Evolutionary conservation across 2,329 filamentous ascomycete genomes (phyloP), one percentile per base, ranked within the genome.

Genomic region (Phialemonium atrogriseum): DNA sequence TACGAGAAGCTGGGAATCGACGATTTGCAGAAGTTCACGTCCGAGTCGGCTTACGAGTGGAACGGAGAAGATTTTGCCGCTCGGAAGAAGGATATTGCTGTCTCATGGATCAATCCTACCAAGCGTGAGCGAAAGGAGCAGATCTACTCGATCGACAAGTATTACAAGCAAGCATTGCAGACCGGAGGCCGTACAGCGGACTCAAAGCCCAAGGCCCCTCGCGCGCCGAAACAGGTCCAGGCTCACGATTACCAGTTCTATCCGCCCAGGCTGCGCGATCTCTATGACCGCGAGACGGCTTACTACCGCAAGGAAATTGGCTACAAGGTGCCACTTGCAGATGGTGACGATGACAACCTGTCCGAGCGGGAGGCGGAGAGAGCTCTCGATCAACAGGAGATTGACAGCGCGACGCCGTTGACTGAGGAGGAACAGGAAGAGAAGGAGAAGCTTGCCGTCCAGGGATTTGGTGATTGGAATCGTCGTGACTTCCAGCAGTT

Each of bases 211-310:
- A 94, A 94, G 60, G 85, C 91, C 13, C 93, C 91, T n/a, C 79
- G 88, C 34, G 86, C 91, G 8, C 91, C 91, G 1, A 94, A 93
- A 60, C 91, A 98, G 54, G 77, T 94, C 32, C 67, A 78, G 4
- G 83, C 94, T 24, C 88, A 96, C 49, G 91, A 98, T 56, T 96
- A 94, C 56, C 91, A 98, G 50, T 98, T 98, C 63, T 98, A 94
- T 56, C 88, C 89, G 1, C 68, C 79, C 0, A 73, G 80, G 26
- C 74, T 98, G 8, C 76, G 80, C 17, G 87, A 95, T 46, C 70
- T 98, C 7, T 91, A 98, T 54, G 91, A 98, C 42, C 85, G 89
- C 48, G 91, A 98, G 61, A 98, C 91, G 1, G 89, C 91, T 0
- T 94, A 73, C 54, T 95, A 94, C 55, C 81, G 91, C 41, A 96